Evolutionary conservation across 495 filamentous ascomycete species (phyloP).

Genomic region (Aspergillus hancockii): DNA sequence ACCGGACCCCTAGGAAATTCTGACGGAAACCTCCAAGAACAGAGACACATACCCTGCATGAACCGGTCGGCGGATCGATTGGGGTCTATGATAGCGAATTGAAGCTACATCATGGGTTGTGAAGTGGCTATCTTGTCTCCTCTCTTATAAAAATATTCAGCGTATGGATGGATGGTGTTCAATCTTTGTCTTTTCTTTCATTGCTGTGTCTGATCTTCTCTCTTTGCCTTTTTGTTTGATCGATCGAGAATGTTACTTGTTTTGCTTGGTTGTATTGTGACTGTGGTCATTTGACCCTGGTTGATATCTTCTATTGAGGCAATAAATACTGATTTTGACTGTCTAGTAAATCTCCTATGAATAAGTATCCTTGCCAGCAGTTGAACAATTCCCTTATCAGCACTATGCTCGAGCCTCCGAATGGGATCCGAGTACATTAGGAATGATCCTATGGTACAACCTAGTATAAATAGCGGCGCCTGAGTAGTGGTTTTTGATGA

Average conservation of each 20-base stretch:
- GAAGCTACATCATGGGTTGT: neutral
- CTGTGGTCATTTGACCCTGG: neutral
- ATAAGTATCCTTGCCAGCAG: no score
- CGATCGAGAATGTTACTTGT: constrained; percentile 6
- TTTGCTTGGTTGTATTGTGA: neutral
- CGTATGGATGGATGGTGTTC: constrained; percentile 6
- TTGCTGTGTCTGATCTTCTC: neutral
- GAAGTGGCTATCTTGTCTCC: neutral
- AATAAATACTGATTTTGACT: constrained; percentile 6
- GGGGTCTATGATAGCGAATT: neutral
- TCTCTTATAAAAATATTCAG: constrained; percentile 1
- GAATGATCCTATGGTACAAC: no score
- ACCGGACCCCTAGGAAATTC: neutral
- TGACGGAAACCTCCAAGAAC: neutral
- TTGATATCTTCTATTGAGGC: neutral
- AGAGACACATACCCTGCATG: neutral
- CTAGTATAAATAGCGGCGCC: no score
- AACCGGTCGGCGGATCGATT: neutral
- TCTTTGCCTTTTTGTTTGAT: neutral
- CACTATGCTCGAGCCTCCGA: no score
- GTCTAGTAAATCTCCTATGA: neutral
- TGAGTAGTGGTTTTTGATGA: no score
- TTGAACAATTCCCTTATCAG: no score
- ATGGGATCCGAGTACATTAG: no score
- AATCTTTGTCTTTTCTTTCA: neutral